Evolutionary conservation across 441 rosid species (phyloP).

Genomic region (Theobroma grandiflorum): DNA sequence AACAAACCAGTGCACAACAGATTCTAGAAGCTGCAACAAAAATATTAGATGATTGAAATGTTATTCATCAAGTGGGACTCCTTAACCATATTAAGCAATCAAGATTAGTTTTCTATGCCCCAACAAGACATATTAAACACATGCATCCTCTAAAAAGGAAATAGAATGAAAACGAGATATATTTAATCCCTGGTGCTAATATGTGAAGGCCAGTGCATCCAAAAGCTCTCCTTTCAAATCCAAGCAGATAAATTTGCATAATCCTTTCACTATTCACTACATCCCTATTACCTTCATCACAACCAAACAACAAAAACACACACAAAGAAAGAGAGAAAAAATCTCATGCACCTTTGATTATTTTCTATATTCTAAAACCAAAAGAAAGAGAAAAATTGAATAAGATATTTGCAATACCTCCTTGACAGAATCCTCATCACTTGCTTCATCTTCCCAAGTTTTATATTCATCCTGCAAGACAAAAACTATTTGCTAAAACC

Average conservation of each 20-base stretch:
- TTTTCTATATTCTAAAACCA: not conserved
- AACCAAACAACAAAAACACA: not conserved
- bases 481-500: not conserved
- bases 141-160: not conserved
- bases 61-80: not conserved
- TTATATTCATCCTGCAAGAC: constrained; percentile 60
- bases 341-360: not conserved
- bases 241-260: not conserved
- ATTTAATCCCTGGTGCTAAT: not conserved
- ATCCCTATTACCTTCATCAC: not conserved
- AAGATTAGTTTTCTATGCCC: not conserved
- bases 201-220: not conserved
- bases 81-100: not conserved
- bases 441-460: constrained; percentile 74
- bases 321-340: not conserved
- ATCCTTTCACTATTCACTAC: not conserved
- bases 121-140: not conserved
- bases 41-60: not conserved
- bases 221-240: not conserved
- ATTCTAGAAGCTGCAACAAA: not conserved
- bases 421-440: constrained; percentile 41
- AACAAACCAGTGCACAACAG: not conserved
- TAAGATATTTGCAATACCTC: constrained; percentile 49
- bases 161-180: not conserved
- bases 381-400: not conserved